A percentile compares a stretch with the other conserved stretches of the same genome.
These are phyloP conservation scores for Cucurbitaria berberidis DNA, from an alignment of 2,329 filamentous ascomycete species.

Conservation along the genomic window DNA sequence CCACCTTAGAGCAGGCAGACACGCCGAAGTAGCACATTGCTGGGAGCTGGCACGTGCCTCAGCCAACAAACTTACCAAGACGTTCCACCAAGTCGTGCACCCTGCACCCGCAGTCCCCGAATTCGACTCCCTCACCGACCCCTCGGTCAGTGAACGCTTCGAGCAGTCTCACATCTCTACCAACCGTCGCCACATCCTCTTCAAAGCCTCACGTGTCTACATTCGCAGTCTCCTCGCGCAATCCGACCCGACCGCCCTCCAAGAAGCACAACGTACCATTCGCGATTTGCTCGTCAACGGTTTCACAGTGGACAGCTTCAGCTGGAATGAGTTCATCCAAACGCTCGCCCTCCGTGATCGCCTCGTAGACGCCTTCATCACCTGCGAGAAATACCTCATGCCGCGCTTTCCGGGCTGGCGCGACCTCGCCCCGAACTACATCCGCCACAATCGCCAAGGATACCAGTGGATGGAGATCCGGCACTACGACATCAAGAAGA, in stretches of 20 bases:
- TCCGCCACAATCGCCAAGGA: constrained; percentile 26
- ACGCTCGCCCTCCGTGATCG: constrained; percentile 66
- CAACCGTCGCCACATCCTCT: constrained; percentile 57
- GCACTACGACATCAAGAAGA: constrained; percentile 29
- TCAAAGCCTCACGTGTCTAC: constrained; percentile 57
- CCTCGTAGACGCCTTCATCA: constrained; percentile 70
- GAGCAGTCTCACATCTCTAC: constrained; percentile 30
- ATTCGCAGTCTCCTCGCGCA: constrained; percentile 62
- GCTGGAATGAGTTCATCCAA: constrained; percentile 82
- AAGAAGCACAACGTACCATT: constrained; percentile 49
- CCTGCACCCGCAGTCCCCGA: constrained; percentile 27
- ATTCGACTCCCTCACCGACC: constrained; percentile 31
- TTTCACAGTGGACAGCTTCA: constrained; percentile 75
- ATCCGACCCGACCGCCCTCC: constrained; percentile 27
- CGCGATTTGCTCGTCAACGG: constrained; percentile 66
- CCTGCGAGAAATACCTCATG: constrained; percentile 82
- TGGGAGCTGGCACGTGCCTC: constrained; percentile 69
- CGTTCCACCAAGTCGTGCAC: constrained; percentile 43
- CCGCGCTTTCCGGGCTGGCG: constrained; percentile 77
- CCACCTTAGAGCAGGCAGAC: constrained; percentile 63
- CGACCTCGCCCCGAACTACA: constrained; percentile 27
- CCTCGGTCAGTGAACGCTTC: constrained; percentile 21
- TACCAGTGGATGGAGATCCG: constrained; percentile 41
- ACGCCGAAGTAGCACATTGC: constrained; percentile 66
- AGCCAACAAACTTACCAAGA: constrained; percentile 53